A percentile compares a stretch with the other conserved stretches of the same genome.
These are phyloP conservation scores for Lolium perenne DNA, from an alignment of 176 grass and related monocot species.

Conservation along the genomic window DNA sequence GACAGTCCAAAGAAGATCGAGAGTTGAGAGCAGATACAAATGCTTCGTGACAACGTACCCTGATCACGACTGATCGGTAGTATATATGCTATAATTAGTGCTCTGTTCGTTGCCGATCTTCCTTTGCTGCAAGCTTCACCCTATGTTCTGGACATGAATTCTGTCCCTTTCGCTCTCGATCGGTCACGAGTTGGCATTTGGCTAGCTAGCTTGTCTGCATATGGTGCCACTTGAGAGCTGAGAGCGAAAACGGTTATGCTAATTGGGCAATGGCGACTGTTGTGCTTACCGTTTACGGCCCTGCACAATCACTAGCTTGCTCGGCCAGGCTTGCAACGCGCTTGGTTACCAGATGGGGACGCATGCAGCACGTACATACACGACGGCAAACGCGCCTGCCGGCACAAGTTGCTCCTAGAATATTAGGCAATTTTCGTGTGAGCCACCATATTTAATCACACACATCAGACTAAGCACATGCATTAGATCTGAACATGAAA, in stretches of 20 bases:
- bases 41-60: slow-evolving; percentile 25
- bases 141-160: slow-evolving; percentile 18
- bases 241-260: background rate
- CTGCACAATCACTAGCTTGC: background rate
- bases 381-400: background rate
- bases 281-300: background rate
- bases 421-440: no score
- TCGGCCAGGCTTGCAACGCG: background rate
- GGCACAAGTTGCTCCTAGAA: background rate
- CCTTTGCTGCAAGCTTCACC: slow-evolving; percentile 1
- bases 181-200: slow-evolving; percentile 8
- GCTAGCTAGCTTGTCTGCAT: background rate
- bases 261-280: background rate
- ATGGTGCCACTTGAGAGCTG: background rate
- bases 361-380: no score
- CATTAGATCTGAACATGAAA: no score
- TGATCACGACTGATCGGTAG: background rate
- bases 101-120: background rate
- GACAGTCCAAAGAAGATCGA: no score
- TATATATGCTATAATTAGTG: background rate
- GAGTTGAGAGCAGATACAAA: no score
- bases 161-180: background rate
- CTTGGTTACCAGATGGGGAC: background rate
- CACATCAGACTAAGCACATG: no score
- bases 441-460: no score